Percentiles rank a stretch among this genome's conserved stretches.
These are phyloP conservation scores for Ceratocystis cacaofunesta DNA, from an alignment of 2,329 filamentous ascomycete genomes.

Conservation along the genomic window DNA sequence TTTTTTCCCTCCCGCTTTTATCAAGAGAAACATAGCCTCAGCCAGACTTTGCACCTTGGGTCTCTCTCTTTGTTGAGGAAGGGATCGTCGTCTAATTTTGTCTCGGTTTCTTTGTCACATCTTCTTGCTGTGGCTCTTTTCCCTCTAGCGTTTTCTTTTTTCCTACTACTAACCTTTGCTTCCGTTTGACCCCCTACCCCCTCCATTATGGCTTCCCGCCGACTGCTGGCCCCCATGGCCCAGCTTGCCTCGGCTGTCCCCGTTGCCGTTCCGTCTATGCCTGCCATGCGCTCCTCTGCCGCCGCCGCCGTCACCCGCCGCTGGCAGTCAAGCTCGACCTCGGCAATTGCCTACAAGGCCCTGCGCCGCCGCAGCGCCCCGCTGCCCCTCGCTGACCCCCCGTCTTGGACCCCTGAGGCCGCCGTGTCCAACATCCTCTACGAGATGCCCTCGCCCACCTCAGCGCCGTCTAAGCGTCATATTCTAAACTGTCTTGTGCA, in stretches of 20 bases:
- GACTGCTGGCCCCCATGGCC: conserved; percentile 30
- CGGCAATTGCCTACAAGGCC: conserved; percentile 92
- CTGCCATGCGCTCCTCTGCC: conserved; percentile 19
- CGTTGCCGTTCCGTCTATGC: conserved; percentile 22
- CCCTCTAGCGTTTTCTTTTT: neutral
- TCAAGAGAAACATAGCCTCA: conserved; percentile 10
- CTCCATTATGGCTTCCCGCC: conserved; percentile 30
- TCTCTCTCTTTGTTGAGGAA: conserved; percentile 8
- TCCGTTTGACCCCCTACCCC: conserved; percentile 15
- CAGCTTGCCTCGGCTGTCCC: conserved; percentile 21
- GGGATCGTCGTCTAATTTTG: neutral
- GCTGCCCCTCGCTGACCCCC: conserved; percentile 60
- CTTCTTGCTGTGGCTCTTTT: neutral
- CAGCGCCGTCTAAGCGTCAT: conserved; percentile 77
- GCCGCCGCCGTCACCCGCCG: conserved; percentile 19
- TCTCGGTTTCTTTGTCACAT: neutral
- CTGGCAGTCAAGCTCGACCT: conserved; percentile 55
- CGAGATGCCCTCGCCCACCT: conserved; percentile 79
- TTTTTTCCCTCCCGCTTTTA: conserved; percentile 11
- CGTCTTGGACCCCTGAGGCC: conserved; percentile 77
- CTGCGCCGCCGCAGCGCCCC: conserved; percentile 80
- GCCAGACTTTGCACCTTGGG: neutral
- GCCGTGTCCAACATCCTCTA: conserved; percentile 98
- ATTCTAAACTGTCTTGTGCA: conserved; percentile 97
- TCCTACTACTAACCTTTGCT: conserved; percentile 6